Evolutionary conservation across 768 basidiomycete genomes (phyloP), one percentile per base, ranked within the genome.

Genomic region (Pleurotus citrinopileatus): DNA sequence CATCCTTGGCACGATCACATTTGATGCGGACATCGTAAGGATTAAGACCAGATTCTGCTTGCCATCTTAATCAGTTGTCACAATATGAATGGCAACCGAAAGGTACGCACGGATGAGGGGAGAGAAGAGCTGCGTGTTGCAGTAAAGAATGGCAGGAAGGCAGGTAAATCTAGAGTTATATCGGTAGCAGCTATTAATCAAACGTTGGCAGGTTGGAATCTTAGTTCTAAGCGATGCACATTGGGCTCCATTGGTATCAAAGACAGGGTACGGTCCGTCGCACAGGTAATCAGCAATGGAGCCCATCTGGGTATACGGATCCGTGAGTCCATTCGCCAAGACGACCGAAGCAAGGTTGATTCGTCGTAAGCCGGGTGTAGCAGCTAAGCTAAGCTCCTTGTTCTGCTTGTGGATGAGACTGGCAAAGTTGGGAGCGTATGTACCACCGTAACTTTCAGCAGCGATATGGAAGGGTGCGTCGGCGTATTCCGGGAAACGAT

Each of bases 281-380:
- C 92, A 94, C 12, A 82, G 85, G 61, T 84, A 93, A 58, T 96
- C 94, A 1, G 91, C 87, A 19, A 97, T 73, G 29, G 83, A 77
- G 3, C 79, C 85, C 73, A 91, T 85, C 64, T 98, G 96, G 37
- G 83, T 71, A 62, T 82, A 84, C 6, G 91, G 90, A 60, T 95
- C 87, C 0, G 92, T 94, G 46, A 89, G 73, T 8, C 91, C 95
- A 64, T 94, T 97, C 3, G 87, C 96, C 48, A 98, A 81, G 58
- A 98, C 77, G 44, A 98, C 70, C 0, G 89, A 92, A 26, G 80
- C 83, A 27, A 96, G 79, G 71, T 94, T 93, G 70, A 97, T 84
- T 58, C 78, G 76, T 60, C 82, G 74, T 37, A 92, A 67, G n/a
- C 70, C 67, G 0, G 81, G 76, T 6, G 65, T 67, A 20, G 77